Conservation (phyloP, 2,329 filamentous ascomycete species). For the Nemania bipapillata region DNA sequence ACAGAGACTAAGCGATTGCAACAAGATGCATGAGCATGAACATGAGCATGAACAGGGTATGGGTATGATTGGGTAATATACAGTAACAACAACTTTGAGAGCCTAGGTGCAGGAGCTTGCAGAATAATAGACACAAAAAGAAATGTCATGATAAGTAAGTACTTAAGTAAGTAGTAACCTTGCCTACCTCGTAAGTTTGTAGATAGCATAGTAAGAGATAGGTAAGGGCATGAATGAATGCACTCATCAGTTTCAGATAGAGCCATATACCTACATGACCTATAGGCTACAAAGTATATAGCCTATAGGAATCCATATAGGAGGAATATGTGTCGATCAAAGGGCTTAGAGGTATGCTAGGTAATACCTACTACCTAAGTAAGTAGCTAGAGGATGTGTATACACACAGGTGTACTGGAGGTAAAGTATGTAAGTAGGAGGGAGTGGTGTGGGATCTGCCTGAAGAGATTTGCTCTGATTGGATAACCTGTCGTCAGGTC, state of each 20-base stretch:
- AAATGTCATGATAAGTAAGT: neutral
- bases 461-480: neutral
- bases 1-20: neutral
- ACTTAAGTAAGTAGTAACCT: too few species aligned
- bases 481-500: slow-evolving; percentile 2
- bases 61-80: neutral
- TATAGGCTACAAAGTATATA: too few species aligned
- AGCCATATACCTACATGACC: too few species aligned
- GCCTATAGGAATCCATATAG: too few species aligned
- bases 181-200: too few species aligned
- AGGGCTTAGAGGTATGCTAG: neutral
- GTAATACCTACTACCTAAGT: neutral
- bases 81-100: neutral
- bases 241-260: neutral
- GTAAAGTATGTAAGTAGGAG: neutral
- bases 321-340: too few species aligned
- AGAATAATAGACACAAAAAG: neutral
- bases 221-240: neutral
- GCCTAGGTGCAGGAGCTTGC: neutral
- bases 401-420: too few species aligned
- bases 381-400: too few species aligned
- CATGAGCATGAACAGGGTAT: neutral
- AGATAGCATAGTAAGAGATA: too few species aligned
- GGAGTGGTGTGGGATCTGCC: slow-evolving; percentile 7
- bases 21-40: neutral